phyloP scores from a whole-genome alignment of 2,329 filamentous ascomycete species.

The Fusarium setosum region DNA sequence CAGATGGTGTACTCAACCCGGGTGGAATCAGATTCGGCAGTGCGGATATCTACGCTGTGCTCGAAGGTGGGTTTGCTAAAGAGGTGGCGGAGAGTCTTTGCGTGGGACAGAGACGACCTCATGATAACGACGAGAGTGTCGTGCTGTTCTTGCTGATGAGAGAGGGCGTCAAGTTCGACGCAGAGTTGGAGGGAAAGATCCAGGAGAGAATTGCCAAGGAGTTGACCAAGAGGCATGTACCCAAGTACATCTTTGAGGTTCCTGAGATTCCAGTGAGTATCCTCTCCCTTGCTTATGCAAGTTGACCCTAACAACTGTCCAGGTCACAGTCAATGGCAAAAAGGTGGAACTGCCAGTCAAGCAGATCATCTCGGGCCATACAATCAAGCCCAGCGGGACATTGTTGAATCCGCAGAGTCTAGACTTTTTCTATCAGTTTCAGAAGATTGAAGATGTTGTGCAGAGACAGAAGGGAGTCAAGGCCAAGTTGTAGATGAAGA shows the following conservation, averaged over 20 bases:
- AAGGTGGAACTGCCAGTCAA: conserved; percentile 89
- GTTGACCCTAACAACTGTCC: conserved; percentile 21
- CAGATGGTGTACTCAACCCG: conserved; percentile 84
- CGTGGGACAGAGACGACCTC: conserved; percentile 78
- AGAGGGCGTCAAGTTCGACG: conserved; percentile 66
- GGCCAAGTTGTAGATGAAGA: conserved; percentile 50
- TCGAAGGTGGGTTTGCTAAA: conserved; percentile 73
- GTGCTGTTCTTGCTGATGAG: conserved; percentile 67
- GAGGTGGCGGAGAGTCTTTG: conserved; percentile 79
- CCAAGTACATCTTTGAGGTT: conserved; percentile 82
- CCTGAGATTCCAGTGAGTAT: conserved; percentile 80
- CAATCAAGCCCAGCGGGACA: conserved; percentile 80
- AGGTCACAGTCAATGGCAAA: conserved; percentile 86
- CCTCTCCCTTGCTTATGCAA: neutral
- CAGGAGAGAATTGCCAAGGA: conserved; percentile 74
- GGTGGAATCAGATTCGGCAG: conserved; percentile 83
- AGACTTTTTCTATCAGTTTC: conserved; percentile 82
- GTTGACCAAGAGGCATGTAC: conserved; percentile 79
- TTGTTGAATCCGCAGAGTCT: conserved; percentile 81
- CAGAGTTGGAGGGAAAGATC: conserved; percentile 65
- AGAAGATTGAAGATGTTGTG: conserved; percentile 49
- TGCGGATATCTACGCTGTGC: conserved; percentile 81
- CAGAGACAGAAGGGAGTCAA: conserved; percentile 31
- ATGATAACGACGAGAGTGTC: conserved; percentile 65
- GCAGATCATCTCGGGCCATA: conserved; percentile 82